Percentiles rank a stretch among this genome's conserved stretches.
phyloP scores from a whole-genome alignment of 148 eudicot species.

The Chenopodium quinoa region DNA sequence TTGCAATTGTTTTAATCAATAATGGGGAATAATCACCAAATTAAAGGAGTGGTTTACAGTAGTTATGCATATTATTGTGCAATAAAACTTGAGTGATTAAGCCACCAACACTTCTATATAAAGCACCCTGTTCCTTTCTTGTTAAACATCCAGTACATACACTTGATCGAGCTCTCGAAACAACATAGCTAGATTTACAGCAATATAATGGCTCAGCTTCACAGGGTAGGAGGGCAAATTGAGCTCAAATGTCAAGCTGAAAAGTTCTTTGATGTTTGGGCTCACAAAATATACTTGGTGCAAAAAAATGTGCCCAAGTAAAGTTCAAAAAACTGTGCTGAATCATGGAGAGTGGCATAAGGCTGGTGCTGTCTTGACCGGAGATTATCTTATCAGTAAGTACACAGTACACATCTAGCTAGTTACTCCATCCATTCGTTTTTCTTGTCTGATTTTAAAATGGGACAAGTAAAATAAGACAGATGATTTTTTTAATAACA shows the following conservation, averaged over 20 bases:
- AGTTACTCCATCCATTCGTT: too few species aligned
- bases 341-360: neutral
- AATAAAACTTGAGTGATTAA: neutral
- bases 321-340: constrained; percentile 11
- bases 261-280: constrained; percentile 16
- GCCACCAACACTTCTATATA: neutral
- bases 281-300: neutral
- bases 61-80: too few species aligned
- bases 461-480: too few species aligned
- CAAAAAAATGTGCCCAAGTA: constrained; percentile 6
- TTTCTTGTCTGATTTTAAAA: too few species aligned
- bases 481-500: too few species aligned
- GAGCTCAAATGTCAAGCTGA: constrained; percentile 16
- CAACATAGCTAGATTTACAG: neutral
- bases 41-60: too few species aligned
- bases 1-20: too few species aligned
- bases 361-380: constrained; percentile 4
- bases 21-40: too few species aligned
- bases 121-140: neutral
- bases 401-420: neutral
- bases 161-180: neutral
- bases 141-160: neutral
- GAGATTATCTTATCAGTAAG: constrained; percentile 9
- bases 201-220: constrained; percentile 15
- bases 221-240: neutral